These are phyloP conservation scores for Macrocybe gigantea DNA, from an alignment of 768 basidiomycete species.

Conservation along the genomic window DNA sequence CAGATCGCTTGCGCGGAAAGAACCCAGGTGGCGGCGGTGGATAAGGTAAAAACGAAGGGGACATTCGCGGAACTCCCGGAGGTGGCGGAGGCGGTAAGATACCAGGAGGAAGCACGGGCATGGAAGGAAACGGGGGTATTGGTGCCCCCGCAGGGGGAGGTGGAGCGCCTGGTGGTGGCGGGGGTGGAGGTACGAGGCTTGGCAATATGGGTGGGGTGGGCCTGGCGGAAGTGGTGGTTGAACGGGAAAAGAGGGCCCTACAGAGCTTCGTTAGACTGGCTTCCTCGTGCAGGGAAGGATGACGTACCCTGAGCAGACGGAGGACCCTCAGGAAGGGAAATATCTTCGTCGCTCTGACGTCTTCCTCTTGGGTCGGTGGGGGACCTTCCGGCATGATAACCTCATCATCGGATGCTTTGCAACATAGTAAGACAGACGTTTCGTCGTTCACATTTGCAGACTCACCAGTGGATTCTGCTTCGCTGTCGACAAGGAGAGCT, in stretches of 20 bases:
- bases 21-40: conserved; percentile 60
- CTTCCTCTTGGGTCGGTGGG: conserved; percentile 32
- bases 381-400: conserved; percentile 87
- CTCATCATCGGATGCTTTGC: conserved; percentile 80
- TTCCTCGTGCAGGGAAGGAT: conserved; percentile 4
- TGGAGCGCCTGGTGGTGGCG: conserved; percentile 20
- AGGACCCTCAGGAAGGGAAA: neutral
- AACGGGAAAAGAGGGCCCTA: conserved; percentile 14
- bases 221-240: conserved; percentile 20
- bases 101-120: conserved; percentile 18
- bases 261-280: conserved; percentile 2
- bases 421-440: conserved; percentile 40
- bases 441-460: conserved; percentile 48
- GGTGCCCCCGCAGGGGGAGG: conserved; percentile 16
- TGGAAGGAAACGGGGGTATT: conserved; percentile 13
- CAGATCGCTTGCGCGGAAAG: conserved; percentile 51
- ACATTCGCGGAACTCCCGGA: neutral
- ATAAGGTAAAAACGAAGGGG: conserved; percentile 8
- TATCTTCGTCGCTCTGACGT: conserved; percentile 18
- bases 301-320: neutral
- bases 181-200: conserved; percentile 19
- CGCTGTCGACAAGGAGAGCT: conserved; percentile 57
- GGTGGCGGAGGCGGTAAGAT: conserved; percentile 16
- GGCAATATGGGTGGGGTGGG: conserved; percentile 19
- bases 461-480: conserved; percentile 50